Conservation (phyloP, 2,329 filamentous ascomycete genomes). For the Claviceps quebecensis region DNA sequence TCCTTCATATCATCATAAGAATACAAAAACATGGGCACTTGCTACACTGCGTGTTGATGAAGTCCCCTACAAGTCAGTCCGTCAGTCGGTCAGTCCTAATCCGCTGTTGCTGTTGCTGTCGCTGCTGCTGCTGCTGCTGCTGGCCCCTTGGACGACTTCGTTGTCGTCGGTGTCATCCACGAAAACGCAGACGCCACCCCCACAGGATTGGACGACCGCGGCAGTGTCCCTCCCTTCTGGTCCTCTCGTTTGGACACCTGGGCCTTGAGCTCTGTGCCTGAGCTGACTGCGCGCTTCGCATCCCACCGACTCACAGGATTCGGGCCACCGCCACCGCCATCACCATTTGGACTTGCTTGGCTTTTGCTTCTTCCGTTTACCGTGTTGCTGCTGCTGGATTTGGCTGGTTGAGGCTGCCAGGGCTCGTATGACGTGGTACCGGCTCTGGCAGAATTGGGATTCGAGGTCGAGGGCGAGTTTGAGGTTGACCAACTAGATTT, state of each 20-base stretch:
- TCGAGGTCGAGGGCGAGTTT: constrained; percentile 45
- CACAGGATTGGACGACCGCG: constrained; percentile 63
- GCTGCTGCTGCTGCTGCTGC: constrained; percentile 14
- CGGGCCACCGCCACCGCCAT: constrained; percentile 10
- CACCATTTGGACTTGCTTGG: constrained; percentile 24
- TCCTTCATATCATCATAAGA: not conserved
- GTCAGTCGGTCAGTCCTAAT: not conserved
- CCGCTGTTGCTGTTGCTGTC: not conserved
- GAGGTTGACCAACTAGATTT: constrained; percentile 32
- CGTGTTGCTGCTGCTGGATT: constrained; percentile 23
- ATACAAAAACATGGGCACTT: not conserved
- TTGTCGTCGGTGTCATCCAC: constrained; percentile 57
- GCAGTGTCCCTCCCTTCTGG: constrained; percentile 26
- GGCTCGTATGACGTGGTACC: constrained; percentile 36
- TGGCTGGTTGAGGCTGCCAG: constrained; percentile 21
- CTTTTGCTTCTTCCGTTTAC: constrained; percentile 38
- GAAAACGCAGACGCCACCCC: constrained; percentile 89
- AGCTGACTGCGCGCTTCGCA: constrained; percentile 34
- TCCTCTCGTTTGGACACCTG: constrained; percentile 21
- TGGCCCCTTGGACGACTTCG: constrained; percentile 22
- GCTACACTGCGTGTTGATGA: not conserved
- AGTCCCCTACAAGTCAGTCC: not conserved
- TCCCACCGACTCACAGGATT: constrained; percentile 34
- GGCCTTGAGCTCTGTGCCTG: constrained; percentile 23
- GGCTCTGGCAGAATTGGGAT: constrained; percentile 36